Evolutionary conservation across 2,329 filamentous ascomycete genomes (phyloP).

Genomic region (Drechslera avenae): DNA sequence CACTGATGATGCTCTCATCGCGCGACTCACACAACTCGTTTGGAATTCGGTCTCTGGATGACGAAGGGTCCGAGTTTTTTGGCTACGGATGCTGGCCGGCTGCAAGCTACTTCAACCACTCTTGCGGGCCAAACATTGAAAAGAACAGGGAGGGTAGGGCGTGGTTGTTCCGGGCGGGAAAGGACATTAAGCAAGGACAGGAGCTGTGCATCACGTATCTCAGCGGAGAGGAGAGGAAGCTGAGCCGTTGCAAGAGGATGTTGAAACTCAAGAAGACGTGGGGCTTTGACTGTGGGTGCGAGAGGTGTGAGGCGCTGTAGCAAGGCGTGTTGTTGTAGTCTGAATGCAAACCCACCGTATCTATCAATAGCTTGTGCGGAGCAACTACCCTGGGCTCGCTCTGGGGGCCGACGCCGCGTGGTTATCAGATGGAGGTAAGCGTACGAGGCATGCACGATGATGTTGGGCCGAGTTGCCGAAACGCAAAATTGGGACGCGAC

Average conservation of each 20-base stretch:
- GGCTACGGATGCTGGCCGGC: slow-evolving; percentile 55
- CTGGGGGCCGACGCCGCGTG: too few species aligned
- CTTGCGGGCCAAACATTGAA: slow-evolving; percentile 51
- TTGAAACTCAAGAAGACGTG: slow-evolving; percentile 48
- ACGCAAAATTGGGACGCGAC: too few species aligned
- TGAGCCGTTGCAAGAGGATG: slow-evolving; percentile 47
- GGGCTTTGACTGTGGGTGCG: slow-evolving; percentile 55
- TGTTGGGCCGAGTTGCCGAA: background rate
- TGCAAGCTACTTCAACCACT: slow-evolving; percentile 58
- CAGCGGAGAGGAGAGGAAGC: slow-evolving; percentile 53
- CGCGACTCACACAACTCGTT: slow-evolving; percentile 56
- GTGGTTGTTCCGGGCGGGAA: slow-evolving; percentile 50
- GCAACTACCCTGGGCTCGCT: too few species aligned
- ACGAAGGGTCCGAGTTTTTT: slow-evolving; percentile 55
- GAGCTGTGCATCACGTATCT: slow-evolving; percentile 57
- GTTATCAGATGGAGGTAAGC: background rate
- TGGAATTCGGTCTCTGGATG: slow-evolving; percentile 52
- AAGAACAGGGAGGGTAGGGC: slow-evolving; percentile 49
- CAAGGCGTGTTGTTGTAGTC: background rate
- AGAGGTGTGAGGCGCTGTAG: slow-evolving; percentile 40
- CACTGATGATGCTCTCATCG: slow-evolving; percentile 43
- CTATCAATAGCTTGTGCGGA: slow-evolving; percentile 1
- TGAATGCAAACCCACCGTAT: background rate
- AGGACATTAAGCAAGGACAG: slow-evolving; percentile 47
- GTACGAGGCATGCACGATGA: background rate